A percentile compares a stretch with the other conserved stretches of the same genome.
Conservation (phyloP, 208 protist species). For the Blastocrithidia nonstop region DNA sequence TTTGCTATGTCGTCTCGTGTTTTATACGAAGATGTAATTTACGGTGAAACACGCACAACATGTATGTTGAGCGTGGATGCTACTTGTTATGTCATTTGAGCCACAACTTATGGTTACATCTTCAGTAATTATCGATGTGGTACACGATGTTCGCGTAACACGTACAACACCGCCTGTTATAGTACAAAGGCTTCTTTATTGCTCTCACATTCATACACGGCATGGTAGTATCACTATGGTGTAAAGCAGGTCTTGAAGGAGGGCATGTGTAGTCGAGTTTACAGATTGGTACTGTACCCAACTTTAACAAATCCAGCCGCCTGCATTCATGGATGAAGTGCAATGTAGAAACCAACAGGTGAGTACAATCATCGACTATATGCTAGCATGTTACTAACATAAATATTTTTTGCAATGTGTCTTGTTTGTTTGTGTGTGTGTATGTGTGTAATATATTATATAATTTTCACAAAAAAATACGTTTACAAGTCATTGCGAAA, state of each 20-base stretch:
- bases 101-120: neutral
- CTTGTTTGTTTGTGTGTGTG: too few relatives aligned
- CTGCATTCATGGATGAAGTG: slow-evolving; percentile 46
- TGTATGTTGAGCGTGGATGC: too few relatives aligned
- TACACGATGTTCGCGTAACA: slow-evolving; percentile 26
- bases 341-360: slow-evolving; percentile 47
- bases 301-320: slow-evolving; percentile 47
- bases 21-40: neutral
- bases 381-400: too few relatives aligned
- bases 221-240: slow-evolving; percentile 45
- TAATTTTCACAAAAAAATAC: too few relatives aligned
- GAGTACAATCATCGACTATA: neutral
- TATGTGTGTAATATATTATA: too few relatives aligned
- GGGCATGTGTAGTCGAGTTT: slow-evolving; percentile 43
- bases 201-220: slow-evolving; percentile 34
- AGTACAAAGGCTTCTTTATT: slow-evolving; percentile 42
- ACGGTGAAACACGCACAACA: too few relatives aligned
- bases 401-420: too few relatives aligned
- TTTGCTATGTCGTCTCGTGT: neutral
- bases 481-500: too few relatives aligned
- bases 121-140: slow-evolving; percentile 41
- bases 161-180: slow-evolving; percentile 57
- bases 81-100: neutral
- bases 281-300: slow-evolving; percentile 33
- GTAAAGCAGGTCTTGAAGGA: slow-evolving; percentile 71